Base-by-base conservation (phyloP, 2,329 filamentous ascomycete genomes). In the Alternaria brassicae region DNA sequence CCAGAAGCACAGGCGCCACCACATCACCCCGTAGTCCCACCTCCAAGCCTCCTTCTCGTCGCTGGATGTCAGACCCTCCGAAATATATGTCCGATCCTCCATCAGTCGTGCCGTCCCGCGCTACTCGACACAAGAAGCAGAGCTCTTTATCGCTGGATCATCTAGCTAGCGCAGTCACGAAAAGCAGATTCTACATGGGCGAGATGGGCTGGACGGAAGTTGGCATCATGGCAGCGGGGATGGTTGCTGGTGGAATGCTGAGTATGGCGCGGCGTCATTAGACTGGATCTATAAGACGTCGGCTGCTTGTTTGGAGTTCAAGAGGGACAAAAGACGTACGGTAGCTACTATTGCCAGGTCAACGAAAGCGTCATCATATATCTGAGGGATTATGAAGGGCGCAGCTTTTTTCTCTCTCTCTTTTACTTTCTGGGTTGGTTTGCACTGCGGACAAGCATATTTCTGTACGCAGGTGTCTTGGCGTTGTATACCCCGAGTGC, bases 401-500 rank as follows among this genome's bases (percentile, higher is more conserved):
- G 13, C 6, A 7, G 6, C 36, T 36, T 32, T 13, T 36, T 48
- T 48, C 21, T 42, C 2, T 25, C n/a, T n/a, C 6, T n/a, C 10
- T 51, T 25, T 27, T 28, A 12, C 13, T 4, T 28, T 28, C 23
- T 10, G 23, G 23, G 28, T 48, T 36, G 15, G 19, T 21, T 34
- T 48, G 21, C 48, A 40, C 15, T 19, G 48, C 15, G 32, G 25
- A n/a, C 10, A 9, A 37, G 23, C 10, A 9, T 27, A 19, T 21
- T 19, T 15, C n/a, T 48, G 44, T 21, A 25, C 19, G 28, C 17
- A 32, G 28, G 25, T 41, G 30, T 12, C 3, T 32, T 34, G 40
- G 55, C 40, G 34, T 53, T 47, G 27, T 53, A 58, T 58, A 58
- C 49, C 49, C 41, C 13, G 41, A 28, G 41, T 36, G 30, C 19